A percentile compares a stretch with the other conserved stretches of the same genome.
These are phyloP conservation scores for Puccinia triticina DNA, from an alignment of 1,284 basidiomycete species.

Conservation along the genomic window DNA sequence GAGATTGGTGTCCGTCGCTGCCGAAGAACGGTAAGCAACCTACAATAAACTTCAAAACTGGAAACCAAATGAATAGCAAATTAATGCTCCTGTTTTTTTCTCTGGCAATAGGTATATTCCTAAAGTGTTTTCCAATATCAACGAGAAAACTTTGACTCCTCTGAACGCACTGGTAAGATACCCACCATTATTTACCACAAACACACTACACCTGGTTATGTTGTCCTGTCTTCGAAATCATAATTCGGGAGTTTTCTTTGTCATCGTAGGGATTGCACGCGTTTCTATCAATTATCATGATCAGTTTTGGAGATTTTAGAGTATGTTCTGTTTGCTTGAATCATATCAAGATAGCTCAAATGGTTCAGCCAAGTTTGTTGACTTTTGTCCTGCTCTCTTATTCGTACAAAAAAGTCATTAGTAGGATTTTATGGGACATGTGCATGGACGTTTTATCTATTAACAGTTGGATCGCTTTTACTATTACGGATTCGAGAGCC, in stretches of 20 bases:
- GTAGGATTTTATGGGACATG: constrained; percentile 69
- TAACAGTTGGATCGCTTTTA: constrained; percentile 84
- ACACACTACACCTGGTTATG: not conserved
- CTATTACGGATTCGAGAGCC: constrained; percentile 90
- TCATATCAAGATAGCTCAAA: too few relatives aligned
- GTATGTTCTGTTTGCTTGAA: not conserved
- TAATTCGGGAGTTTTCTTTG: not conserved
- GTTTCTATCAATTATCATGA: constrained; percentile 72
- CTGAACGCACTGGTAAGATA: constrained; percentile 71
- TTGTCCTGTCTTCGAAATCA: not conserved
- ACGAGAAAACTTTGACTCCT: constrained; percentile 75
- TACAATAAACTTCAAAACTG: not conserved
- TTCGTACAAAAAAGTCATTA: constrained; percentile 48
- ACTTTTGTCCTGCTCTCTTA: too few relatives aligned
- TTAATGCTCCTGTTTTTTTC: not conserved
- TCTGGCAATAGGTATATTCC: constrained; percentile 62
- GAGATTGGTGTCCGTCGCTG: constrained; percentile 83
- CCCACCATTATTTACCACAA: not conserved
- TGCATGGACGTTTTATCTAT: constrained; percentile 86
- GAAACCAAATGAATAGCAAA: too few relatives aligned
- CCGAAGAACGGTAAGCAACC: constrained; percentile 70
- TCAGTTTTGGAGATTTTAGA: constrained; percentile 78
- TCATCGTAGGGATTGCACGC: constrained; percentile 68
- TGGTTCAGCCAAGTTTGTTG: too few relatives aligned
- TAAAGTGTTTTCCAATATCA: constrained; percentile 74